Percentiles rank a stretch among this genome's conserved stretches.
Conservation (phyloP, 2,329 filamentous ascomycete species). For the Bipolaris bicolor region DNA sequence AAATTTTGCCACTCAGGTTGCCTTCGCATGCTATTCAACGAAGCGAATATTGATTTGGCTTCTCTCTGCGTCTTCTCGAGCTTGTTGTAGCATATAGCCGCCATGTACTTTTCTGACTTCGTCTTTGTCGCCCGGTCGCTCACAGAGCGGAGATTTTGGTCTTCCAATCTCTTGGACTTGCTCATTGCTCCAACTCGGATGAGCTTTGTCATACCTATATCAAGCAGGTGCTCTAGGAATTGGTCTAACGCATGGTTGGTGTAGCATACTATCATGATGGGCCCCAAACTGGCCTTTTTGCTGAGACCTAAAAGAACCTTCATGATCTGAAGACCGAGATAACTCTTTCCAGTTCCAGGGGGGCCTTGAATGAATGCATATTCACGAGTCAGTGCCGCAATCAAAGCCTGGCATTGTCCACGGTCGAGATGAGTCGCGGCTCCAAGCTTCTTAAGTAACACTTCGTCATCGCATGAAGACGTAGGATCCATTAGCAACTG, state of each 20-base stretch:
- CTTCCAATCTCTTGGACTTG: constrained; percentile 59
- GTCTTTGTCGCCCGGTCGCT: constrained; percentile 27
- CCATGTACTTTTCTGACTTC: constrained; percentile 20
- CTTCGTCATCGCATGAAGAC: constrained; percentile 21
- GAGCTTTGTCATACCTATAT: constrained; percentile 57
- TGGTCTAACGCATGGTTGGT: constrained; percentile 64
- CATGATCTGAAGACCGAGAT: constrained; percentile 65
- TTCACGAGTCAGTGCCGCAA: constrained; percentile 59
- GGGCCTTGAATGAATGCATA: constrained; percentile 72
- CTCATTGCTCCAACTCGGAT: constrained; percentile 67
- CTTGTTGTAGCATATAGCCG: constrained; percentile 18
- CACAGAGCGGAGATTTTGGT: constrained; percentile 56
- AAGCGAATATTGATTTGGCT: constrained; percentile 12
- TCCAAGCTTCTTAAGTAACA: constrained; percentile 22
- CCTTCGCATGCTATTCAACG: constrained; percentile 15
- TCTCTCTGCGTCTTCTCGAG: constrained; percentile 19
- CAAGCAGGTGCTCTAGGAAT: constrained; percentile 65
- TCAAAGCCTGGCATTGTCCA: constrained; percentile 57
- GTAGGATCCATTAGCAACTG: constrained; percentile 17
- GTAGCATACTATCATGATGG: constrained; percentile 55
- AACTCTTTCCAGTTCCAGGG: constrained; percentile 73
- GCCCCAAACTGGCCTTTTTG: constrained; percentile 47
- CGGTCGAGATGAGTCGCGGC: constrained; percentile 54
- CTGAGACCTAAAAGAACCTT: constrained; percentile 59
- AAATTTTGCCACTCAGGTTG: constrained; percentile 28